Evolutionary conservation across 257 asterid species (phyloP).

Genomic region (Plantago major): DNA sequence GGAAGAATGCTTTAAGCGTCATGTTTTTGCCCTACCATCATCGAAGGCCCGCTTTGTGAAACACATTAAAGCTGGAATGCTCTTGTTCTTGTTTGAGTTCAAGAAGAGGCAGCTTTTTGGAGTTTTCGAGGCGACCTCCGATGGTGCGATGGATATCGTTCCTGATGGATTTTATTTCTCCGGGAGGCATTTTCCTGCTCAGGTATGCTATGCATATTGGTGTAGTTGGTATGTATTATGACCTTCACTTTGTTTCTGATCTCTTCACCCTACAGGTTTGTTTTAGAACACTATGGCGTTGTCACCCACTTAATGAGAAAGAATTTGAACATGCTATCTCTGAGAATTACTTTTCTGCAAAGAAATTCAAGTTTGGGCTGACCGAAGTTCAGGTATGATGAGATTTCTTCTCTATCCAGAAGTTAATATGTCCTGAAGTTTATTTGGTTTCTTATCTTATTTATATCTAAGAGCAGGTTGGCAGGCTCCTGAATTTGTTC

Average conservation of each 20-base stretch:
- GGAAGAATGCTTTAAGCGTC: slow-evolving; percentile 50
- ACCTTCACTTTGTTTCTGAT: slow-evolving; percentile 19
- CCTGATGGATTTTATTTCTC: slow-evolving; percentile 49
- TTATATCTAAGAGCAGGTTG: slow-evolving; percentile 38
- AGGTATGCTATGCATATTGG: slow-evolving; percentile 35
- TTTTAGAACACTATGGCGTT: slow-evolving; percentile 55
- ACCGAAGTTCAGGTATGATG: slow-evolving; percentile 62
- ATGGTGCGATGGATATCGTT: slow-evolving; percentile 61
- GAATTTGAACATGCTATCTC: slow-evolving; percentile 61
- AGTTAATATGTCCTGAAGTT: slow-evolving; percentile 17
- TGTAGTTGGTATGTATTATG: slow-evolving; percentile 6
- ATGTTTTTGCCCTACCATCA: slow-evolving; percentile 58
- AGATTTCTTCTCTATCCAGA: neutral
- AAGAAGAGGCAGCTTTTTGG: slow-evolving; percentile 69
- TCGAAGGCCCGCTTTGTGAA: slow-evolving; percentile 50
- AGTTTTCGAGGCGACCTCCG: slow-evolving; percentile 68
- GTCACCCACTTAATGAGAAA: slow-evolving; percentile 65
- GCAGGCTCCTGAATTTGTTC: slow-evolving; percentile 56
- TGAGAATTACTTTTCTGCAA: slow-evolving; percentile 62
- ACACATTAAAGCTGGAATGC: slow-evolving; percentile 67
- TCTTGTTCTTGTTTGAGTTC: slow-evolving; percentile 69
- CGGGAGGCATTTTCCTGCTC: slow-evolving; percentile 62
- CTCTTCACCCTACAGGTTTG: slow-evolving; percentile 47
- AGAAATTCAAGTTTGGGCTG: slow-evolving; percentile 67
- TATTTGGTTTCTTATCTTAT: slow-evolving; percentile 11